Evolutionary conservation across 331 rosid genomes (phyloP).

Genomic region (Pyrus hybrid): DNA sequence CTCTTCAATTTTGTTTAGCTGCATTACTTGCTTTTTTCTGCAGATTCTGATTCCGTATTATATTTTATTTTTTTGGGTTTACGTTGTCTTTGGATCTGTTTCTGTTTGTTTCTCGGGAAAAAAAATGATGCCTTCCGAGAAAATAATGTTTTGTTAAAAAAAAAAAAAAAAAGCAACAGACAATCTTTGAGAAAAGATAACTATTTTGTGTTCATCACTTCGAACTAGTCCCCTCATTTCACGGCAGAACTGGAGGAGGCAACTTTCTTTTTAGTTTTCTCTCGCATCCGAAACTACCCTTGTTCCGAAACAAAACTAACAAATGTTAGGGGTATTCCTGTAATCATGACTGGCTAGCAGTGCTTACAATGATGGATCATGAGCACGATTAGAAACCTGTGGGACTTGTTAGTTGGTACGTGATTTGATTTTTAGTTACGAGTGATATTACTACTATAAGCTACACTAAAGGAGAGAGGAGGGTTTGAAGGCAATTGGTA

Average conservation of each 20-base stretch:
- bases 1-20: background rate
- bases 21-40: slow-evolving; percentile 8
- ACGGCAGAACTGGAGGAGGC: slow-evolving; percentile 59
- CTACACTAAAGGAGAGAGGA: too few species aligned
- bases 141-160: background rate
- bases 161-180: background rate
- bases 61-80: background rate
- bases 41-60: background rate
- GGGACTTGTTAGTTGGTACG: background rate
- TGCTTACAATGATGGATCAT: slow-evolving; percentile 31
- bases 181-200: background rate
- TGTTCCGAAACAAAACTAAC: background rate
- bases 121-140: background rate
- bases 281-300: slow-evolving; percentile 22
- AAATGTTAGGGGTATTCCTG: slow-evolving; percentile 15
- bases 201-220: slow-evolving; percentile 23
- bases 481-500: background rate
- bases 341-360: slow-evolving; percentile 21
- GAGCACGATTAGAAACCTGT: background rate
- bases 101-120: slow-evolving; percentile 12
- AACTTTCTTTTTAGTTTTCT: background rate
- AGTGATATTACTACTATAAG: background rate
- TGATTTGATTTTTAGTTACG: background rate
- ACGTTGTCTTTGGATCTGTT: slow-evolving; percentile 8
- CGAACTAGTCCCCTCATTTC: slow-evolving; percentile 39